These are phyloP conservation scores for Plasmodium cynomolgi DNA, from an alignment of 169 alveolate genomes.

Conservation along the genomic window DNA sequence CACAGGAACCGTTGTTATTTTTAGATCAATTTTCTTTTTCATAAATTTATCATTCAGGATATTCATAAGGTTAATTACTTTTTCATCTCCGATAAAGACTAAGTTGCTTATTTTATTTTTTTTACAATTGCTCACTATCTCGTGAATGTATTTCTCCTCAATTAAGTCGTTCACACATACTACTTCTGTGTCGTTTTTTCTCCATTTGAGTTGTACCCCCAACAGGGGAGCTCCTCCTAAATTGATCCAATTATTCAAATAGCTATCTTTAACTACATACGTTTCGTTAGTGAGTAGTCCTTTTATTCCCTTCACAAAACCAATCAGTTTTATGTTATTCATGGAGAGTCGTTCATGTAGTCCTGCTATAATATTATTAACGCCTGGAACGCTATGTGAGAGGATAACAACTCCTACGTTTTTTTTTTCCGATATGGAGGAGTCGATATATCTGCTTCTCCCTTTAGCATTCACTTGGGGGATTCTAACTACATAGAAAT, in stretches of 20 bases:
- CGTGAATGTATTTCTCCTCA: background rate
- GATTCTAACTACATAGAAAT: background rate
- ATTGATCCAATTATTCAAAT: constrained; percentile 7
- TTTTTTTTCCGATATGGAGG: background rate
- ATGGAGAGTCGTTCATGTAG: constrained; percentile 38
- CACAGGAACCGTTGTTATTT: constrained; percentile 29
- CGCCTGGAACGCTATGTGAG: constrained; percentile 33
- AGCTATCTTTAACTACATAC: constrained; percentile 27
- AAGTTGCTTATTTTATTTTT: constrained; percentile 12
- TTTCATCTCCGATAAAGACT: constrained; percentile 65
- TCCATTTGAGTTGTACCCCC: constrained; percentile 4
- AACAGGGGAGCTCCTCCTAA: constrained; percentile 36
- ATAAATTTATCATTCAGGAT: constrained; percentile 42
- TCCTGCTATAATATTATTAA: constrained; percentile 34
- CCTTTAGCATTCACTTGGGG: background rate
- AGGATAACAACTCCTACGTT: constrained; percentile 31
- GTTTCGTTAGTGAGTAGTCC: constrained; percentile 31
- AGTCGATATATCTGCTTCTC: background rate
- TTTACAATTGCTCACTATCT: constrained; percentile 14
- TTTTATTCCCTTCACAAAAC: constrained; percentile 16
- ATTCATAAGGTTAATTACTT: constrained; percentile 33
- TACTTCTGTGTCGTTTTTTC: background rate
- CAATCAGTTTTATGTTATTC: constrained; percentile 24
- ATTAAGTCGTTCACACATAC: background rate
- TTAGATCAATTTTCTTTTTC: background rate